These are phyloP conservation scores for Ambrosiella cleistominuta DNA, from an alignment of 2,329 filamentous ascomycete genomes.

Conservation along the genomic window DNA sequence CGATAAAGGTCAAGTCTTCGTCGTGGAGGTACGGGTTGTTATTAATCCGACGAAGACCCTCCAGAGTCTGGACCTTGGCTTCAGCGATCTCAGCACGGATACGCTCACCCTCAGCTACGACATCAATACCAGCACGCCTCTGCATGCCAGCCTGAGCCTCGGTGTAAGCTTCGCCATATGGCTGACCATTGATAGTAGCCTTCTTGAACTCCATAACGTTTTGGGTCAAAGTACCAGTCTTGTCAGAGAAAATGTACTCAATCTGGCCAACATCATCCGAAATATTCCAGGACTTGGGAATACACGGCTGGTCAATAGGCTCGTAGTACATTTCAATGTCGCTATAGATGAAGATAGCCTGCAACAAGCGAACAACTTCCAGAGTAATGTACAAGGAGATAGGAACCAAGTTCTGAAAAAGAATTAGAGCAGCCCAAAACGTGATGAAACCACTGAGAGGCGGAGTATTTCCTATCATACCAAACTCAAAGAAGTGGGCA, in stretches of 20 bases:
- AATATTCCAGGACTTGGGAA: constrained; percentile 97
- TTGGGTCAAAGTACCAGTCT: constrained; percentile 92
- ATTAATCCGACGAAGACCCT: constrained; percentile 56
- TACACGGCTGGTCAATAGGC: constrained; percentile 79
- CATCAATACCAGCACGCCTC: constrained; percentile 71
- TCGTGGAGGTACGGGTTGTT: constrained; percentile 84
- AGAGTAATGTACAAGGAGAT: constrained; percentile 96
- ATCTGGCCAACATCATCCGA: constrained; percentile 96
- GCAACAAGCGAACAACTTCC: constrained; percentile 82
- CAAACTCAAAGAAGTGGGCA: constrained; percentile 66
- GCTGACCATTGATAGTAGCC: constrained; percentile 84
- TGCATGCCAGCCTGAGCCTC: constrained; percentile 95
- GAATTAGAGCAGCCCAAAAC: constrained; percentile 85
- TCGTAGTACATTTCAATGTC: constrained; percentile 97
- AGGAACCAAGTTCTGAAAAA: constrained; percentile 97
- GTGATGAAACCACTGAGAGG: constrained; percentile 81
- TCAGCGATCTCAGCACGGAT: constrained; percentile 62
- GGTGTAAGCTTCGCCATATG: constrained; percentile 94
- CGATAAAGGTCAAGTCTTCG: constrained; percentile 79
- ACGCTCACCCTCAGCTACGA: constrained; percentile 59
- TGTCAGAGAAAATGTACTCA: constrained; percentile 98
- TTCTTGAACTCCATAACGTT: constrained; percentile 99
- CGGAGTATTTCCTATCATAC: constrained; percentile 58
- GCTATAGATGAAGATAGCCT: constrained; percentile 95
- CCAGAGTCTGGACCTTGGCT: constrained; percentile 56